Conservation (phyloP, 306 rosid species). For the Cicer cuneatum region DNA sequence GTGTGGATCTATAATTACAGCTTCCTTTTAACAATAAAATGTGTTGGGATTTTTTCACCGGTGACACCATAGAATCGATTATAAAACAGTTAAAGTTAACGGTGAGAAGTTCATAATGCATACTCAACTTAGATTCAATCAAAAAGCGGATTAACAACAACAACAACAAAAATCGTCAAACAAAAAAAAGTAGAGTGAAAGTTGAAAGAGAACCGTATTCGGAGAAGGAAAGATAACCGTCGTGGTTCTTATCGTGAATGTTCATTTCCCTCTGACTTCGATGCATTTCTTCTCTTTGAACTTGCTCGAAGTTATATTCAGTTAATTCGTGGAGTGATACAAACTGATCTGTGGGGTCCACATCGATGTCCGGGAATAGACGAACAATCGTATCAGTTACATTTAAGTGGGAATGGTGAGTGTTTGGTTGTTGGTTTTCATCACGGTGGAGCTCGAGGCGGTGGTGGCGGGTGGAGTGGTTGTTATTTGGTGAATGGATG, state of each 20-base stretch:
- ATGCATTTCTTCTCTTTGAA: slow-evolving; percentile 65
- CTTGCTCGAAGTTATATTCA: slow-evolving; percentile 72
- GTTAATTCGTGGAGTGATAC: slow-evolving; percentile 66
- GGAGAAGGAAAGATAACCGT: slow-evolving; percentile 70
- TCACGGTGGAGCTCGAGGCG: slow-evolving; percentile 77
- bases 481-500: too few species aligned
- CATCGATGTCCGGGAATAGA: slow-evolving; percentile 80
- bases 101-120: too few species aligned
- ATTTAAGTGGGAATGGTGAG: slow-evolving; percentile 67
- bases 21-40: too few species aligned
- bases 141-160: too few species aligned
- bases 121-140: too few species aligned
- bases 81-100: too few species aligned
- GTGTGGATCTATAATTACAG: too few species aligned
- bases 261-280: slow-evolving; percentile 75
- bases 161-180: too few species aligned
- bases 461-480: background rate
- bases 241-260: slow-evolving; percentile 76
- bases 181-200: too few species aligned
- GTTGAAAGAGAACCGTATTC: slow-evolving; percentile 64
- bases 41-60: too few species aligned
- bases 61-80: too few species aligned
- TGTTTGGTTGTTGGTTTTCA: slow-evolving; percentile 65
- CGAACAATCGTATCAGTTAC: slow-evolving; percentile 60
- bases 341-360: slow-evolving; percentile 66